Percentiles rank a stretch among this genome's conserved stretches.
Evolutionary conservation across 1,139 yeast genomes (phyloP).

Genomic region (Taphrina wiesneri): DNA sequence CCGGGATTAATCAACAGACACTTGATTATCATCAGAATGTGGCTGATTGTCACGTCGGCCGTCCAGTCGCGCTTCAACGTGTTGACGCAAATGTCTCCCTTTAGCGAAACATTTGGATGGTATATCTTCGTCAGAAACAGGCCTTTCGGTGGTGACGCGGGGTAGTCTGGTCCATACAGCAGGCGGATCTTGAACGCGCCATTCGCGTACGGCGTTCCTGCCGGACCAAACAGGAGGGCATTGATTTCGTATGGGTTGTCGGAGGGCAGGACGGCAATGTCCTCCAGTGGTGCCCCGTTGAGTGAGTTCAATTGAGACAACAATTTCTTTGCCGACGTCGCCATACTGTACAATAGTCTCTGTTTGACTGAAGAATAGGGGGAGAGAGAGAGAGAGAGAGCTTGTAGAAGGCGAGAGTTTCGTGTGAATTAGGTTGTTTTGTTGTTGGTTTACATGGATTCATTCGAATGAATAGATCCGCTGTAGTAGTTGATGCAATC

Average conservation of each 20-base stretch:
- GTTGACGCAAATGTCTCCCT: conserved; percentile 79
- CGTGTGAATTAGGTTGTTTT: background rate
- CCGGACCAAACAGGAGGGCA: conserved; percentile 62
- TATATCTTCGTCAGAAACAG: conserved; percentile 85
- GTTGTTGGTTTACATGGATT: conserved; percentile 6
- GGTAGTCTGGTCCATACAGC: conserved; percentile 57
- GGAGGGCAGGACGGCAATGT: conserved; percentile 7
- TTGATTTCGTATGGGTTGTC: conserved; percentile 18
- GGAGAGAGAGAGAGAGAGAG: background rate
- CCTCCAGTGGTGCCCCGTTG: conserved; percentile 7
- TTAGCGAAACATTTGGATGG: conserved; percentile 84
- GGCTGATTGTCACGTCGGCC: conserved; percentile 52
- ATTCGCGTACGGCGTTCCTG: conserved; percentile 91
- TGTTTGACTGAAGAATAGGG: too few species aligned
- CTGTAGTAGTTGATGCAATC: background rate
- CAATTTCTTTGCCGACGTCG: conserved; percentile 5
- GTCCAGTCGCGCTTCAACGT: conserved; percentile 70
- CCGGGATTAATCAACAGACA: conserved; percentile 46
- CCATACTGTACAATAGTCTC: too few species aligned
- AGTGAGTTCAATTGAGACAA: background rate
- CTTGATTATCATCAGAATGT: conserved; percentile 44
- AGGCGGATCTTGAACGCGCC: conserved; percentile 80
- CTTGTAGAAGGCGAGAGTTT: background rate
- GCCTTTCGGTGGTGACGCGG: conserved; percentile 94
- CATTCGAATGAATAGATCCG: too few species aligned